Evolutionary conservation across 805 yeast genomes (phyloP).

Genomic region (Metschnikowia hibisci): DNA sequence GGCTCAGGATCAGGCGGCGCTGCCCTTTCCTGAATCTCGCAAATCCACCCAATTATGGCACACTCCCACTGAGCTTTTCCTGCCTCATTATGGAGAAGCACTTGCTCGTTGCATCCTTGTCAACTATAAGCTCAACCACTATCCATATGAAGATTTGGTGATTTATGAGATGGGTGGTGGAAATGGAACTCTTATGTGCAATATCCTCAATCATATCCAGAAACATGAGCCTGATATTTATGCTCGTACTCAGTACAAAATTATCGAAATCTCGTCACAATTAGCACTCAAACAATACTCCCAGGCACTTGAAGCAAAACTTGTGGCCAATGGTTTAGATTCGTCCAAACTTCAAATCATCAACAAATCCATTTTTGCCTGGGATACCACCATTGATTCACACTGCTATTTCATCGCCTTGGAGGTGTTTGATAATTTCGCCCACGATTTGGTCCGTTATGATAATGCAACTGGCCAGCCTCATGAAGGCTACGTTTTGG

Average conservation of each 20-base stretch:
- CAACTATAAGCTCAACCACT: slow-evolving; percentile 62
- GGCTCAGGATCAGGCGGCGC: slow-evolving; percentile 18
- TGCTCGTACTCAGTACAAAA: slow-evolving; percentile 58
- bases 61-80: slow-evolving; percentile 82
- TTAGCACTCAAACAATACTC: slow-evolving; percentile 55
- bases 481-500: slow-evolving; percentile 70
- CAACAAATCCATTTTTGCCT: slow-evolving; percentile 72
- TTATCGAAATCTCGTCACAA: slow-evolving; percentile 66
- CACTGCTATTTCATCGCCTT: slow-evolving; percentile 77
- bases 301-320: slow-evolving; percentile 32
- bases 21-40: slow-evolving; percentile 16
- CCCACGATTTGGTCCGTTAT: slow-evolving; percentile 78
- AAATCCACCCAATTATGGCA: slow-evolving; percentile 74
- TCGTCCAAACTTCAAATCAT: slow-evolving; percentile 55
- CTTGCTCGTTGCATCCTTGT: slow-evolving; percentile 74
- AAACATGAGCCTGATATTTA: slow-evolving; percentile 71
- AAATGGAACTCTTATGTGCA: slow-evolving; percentile 79
- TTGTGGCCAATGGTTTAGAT: slow-evolving; percentile 45
- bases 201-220: slow-evolving; percentile 62
- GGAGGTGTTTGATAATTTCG: slow-evolving; percentile 79
- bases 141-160: slow-evolving; percentile 66
- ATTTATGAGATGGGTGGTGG: slow-evolving; percentile 91
- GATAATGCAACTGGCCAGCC: slow-evolving; percentile 66
- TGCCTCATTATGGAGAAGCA: slow-evolving; percentile 82
- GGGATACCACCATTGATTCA: slow-evolving; percentile 56